Conservation (phyloP, 1,284 basidiomycete species). For the Porogramme epimiltina region DNA sequence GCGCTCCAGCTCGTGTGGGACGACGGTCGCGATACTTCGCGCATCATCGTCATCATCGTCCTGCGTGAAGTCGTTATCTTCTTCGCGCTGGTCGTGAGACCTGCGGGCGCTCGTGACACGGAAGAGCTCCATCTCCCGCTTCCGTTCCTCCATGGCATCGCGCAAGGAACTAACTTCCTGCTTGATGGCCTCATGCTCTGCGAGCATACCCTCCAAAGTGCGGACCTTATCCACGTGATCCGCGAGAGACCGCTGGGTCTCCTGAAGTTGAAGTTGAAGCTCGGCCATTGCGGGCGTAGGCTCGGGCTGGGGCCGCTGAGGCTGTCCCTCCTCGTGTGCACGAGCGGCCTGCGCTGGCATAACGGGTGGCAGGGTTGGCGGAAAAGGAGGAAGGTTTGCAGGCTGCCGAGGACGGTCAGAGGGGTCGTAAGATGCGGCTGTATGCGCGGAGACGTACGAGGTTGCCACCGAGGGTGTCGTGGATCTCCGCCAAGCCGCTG, state of each 20-base stretch:
- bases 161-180: conserved; percentile 75
- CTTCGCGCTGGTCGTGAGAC: conserved; percentile 28
- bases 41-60: conserved; percentile 54
- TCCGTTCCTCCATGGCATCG: conserved; percentile 68
- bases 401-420: conserved; percentile 43
- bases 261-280: conserved; percentile 83
- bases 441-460: conserved; percentile 51
- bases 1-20: conserved; percentile 69
- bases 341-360: conserved; percentile 52
- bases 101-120: conserved; percentile 28
- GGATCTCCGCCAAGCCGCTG: conserved; percentile 87
- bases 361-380: conserved; percentile 64
- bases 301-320: conserved; percentile 26
- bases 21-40: conserved; percentile 62
- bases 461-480: conserved; percentile 88
- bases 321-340: conserved; percentile 30
- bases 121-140: conserved; percentile 35
- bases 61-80: conserved; percentile 43
- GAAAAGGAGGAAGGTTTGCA: conserved; percentile 58
- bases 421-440: neutral
- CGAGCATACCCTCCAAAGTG: conserved; percentile 78
- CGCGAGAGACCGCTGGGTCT: conserved; percentile 83
- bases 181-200: conserved; percentile 88
- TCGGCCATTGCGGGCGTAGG: conserved; percentile 51
- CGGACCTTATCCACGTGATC: conserved; percentile 86